phyloP scores from a whole-genome alignment of 2,329 filamentous ascomycete species.

The Zymoseptoria ardabiliae region DNA sequence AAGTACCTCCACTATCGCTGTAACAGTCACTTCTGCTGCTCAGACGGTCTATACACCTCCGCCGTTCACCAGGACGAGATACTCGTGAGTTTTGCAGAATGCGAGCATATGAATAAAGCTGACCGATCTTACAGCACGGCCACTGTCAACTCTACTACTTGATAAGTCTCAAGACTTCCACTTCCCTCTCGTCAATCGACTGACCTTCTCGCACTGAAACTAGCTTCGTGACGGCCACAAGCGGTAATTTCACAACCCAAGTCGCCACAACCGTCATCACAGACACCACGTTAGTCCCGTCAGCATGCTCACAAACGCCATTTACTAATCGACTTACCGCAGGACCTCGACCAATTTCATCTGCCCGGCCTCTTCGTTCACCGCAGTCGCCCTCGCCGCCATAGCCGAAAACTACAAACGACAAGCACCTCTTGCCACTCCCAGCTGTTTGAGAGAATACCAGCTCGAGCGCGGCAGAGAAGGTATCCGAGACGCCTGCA shows the following conservation, averaged over 20 bases:
- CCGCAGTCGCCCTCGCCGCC: background rate
- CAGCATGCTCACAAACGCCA: background rate
- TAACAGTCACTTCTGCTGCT: background rate
- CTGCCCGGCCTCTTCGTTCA: background rate
- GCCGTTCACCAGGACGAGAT: background rate
- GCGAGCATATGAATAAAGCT: background rate
- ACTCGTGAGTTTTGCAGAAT: background rate
- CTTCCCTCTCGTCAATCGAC: background rate
- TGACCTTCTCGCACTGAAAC: background rate
- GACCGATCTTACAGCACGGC: background rate
- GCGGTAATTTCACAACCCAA: background rate
- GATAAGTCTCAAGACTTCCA: slow-evolving; percentile 1
- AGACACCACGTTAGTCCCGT: background rate
- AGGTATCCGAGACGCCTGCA: background rate
- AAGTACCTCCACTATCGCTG: background rate
- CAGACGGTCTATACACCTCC: background rate
- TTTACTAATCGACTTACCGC: background rate
- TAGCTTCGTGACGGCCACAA: slow-evolving; percentile 2
- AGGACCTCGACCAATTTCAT: background rate
- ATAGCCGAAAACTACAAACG: background rate
- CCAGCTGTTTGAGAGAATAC: background rate
- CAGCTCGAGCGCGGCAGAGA: background rate
- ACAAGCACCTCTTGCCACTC: background rate
- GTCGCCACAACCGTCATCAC: background rate
- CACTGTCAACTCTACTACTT: background rate